Percentiles rank a stretch among this genome's conserved stretches.
These are phyloP conservation scores for Nannochloropsis salina DNA, from an alignment of 108 stramenopile species.

Conservation along the genomic window DNA sequence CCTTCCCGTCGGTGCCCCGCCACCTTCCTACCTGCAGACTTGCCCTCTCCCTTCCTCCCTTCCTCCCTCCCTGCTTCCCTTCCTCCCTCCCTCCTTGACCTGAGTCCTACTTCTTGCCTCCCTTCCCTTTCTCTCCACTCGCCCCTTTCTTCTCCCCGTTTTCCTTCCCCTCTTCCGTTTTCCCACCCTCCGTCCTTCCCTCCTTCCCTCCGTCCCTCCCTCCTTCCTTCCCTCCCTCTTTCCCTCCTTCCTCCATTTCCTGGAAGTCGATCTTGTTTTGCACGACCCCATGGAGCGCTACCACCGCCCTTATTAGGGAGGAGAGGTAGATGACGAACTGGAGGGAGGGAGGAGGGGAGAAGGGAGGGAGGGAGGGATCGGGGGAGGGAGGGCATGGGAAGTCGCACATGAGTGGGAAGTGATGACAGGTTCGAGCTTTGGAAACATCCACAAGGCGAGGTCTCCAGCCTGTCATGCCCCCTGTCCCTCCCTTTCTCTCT, in stretches of 20 bases:
- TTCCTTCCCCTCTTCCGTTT: background rate
- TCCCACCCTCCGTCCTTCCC: conserved; percentile 21
- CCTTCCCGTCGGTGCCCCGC: background rate
- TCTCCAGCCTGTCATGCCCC: no score
- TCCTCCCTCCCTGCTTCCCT: background rate
- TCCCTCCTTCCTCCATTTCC: conserved; percentile 22
- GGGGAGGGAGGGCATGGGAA: background rate
- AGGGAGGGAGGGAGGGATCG: background rate
- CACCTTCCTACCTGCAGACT: background rate
- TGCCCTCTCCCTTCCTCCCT: background rate
- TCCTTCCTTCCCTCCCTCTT: background rate
- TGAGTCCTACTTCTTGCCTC: background rate
- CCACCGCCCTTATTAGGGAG: conserved; percentile 79
- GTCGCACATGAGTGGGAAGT: background rate
- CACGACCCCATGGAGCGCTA: conserved; percentile 92
- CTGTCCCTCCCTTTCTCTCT: no score
- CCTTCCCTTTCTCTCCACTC: background rate
- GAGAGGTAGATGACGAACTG: conserved; percentile 30
- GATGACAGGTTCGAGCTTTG: background rate
- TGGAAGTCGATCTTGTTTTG: conserved; percentile 67
- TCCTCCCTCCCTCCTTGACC: background rate
- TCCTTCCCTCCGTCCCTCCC: conserved; percentile 27
- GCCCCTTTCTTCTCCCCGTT: background rate
- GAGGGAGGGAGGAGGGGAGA: background rate
- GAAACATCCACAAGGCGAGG: background rate